phyloP scores from a whole-genome alignment of 768 basidiomycete species.

The Calocybe indica region DNA sequence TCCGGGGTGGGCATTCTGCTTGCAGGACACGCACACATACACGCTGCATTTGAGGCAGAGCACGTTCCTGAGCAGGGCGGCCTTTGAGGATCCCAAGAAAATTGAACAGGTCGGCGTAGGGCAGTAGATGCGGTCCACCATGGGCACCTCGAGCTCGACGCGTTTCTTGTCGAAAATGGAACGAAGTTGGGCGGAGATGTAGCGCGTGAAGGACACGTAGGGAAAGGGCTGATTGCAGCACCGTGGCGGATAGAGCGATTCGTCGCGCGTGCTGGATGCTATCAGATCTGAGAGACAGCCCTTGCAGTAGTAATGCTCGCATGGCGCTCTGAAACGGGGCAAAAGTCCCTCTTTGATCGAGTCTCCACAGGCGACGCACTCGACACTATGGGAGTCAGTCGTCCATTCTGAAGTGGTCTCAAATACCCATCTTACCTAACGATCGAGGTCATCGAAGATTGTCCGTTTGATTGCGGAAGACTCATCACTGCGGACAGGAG shows the following conservation, averaged over 20 bases:
- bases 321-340: slow-evolving; percentile 11
- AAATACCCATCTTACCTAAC: too few relatives aligned
- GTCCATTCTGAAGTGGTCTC: too few relatives aligned
- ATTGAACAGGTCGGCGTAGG: slow-evolving; percentile 42
- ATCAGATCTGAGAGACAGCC: slow-evolving; percentile 38
- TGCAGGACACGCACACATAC: neutral
- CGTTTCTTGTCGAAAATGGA: slow-evolving; percentile 34
- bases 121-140: slow-evolving; percentile 43
- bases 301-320: slow-evolving; percentile 41
- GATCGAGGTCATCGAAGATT: too few relatives aligned
- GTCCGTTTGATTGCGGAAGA: too few relatives aligned
- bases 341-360: too few relatives aligned
- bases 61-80: neutral
- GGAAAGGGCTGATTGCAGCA: slow-evolving; percentile 40
- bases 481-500: too few relatives aligned
- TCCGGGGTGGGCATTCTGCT: neutral
- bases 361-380: too few relatives aligned
- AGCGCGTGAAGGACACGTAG: slow-evolving; percentile 14
- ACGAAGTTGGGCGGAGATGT: slow-evolving; percentile 22
- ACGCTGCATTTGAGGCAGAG: neutral
- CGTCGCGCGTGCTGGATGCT: slow-evolving; percentile 37
- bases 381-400: slow-evolving; percentile 3
- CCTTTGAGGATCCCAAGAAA: slow-evolving; percentile 41
- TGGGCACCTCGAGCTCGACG: slow-evolving; percentile 37
- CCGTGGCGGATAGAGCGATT: slow-evolving; percentile 44